Conservation (phyloP, 139 green algal genomes). For the Chlamydomonas asymmetrica region DNA sequence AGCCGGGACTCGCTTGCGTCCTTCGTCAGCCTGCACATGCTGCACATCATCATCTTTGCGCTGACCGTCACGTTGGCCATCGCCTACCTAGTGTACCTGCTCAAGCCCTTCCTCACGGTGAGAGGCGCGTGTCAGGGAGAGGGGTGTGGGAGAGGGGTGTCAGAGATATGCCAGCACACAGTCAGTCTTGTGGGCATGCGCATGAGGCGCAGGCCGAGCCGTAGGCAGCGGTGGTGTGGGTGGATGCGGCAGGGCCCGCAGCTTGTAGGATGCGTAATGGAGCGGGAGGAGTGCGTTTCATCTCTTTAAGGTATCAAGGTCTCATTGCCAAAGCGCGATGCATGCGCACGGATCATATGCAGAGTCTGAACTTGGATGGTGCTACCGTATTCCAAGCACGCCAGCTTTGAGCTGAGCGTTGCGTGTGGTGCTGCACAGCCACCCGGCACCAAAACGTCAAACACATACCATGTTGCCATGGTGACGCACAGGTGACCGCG, state of each 20-base stretch:
- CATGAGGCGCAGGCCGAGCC: too few species aligned
- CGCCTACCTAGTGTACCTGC: conserved; percentile 14
- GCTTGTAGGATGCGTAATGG: too few species aligned
- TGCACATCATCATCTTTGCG: conserved; percentile 30
- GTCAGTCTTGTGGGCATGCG: too few species aligned
- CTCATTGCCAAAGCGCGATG: too few species aligned
- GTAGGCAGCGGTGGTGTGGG: not conserved
- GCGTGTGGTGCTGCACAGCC: not conserved
- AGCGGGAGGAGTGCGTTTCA: too few species aligned
- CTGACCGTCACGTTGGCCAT: conserved; percentile 9
- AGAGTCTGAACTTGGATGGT: too few species aligned
- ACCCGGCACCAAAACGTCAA: not conserved
- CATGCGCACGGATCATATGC: too few species aligned
- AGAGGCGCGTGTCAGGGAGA: not conserved
- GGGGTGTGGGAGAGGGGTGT: not conserved
- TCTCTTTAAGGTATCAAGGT: too few species aligned
- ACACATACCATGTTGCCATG: not conserved
- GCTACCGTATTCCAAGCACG: not conserved
- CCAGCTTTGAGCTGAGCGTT: not conserved
- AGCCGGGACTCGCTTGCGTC: conserved; percentile 9
- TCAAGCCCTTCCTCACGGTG: conserved; percentile 30
- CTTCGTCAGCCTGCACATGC: conserved; percentile 16
- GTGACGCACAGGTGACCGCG: not conserved
- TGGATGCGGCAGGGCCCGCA: too few species aligned
- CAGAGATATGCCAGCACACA: too few species aligned